phyloP scores from a whole-genome alignment of 2,329 filamentous ascomycete genomes.

The Diaporthe batatas region DNA sequence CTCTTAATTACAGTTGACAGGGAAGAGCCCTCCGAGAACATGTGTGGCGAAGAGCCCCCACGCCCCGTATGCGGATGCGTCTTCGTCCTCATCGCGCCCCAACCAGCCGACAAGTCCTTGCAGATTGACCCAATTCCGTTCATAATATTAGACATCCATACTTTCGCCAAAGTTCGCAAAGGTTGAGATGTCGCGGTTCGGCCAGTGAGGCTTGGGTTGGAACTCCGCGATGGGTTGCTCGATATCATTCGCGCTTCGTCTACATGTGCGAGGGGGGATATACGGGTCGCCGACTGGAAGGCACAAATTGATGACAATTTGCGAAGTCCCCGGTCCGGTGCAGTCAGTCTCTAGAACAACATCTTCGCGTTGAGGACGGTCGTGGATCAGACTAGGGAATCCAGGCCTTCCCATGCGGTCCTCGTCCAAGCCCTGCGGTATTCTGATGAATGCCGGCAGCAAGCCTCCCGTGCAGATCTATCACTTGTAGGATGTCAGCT shows the following conservation, averaged over 20 bases:
- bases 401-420: neutral
- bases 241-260: constrained; percentile 1
- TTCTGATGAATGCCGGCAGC: neutral
- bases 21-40: neutral
- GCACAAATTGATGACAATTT: neutral
- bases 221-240: neutral
- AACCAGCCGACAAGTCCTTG: neutral
- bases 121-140: neutral
- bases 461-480: constrained; percentile 19
- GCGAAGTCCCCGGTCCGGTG: neutral
- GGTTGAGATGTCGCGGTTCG: neutral
- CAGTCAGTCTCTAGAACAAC: neutral
- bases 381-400: neutral
- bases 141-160: neutral
- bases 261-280: neutral
- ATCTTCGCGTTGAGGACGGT: neutral
- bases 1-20: constrained; percentile 4
- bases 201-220: neutral
- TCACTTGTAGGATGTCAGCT: constrained; percentile 25
- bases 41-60: constrained; percentile 20
- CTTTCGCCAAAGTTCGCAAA: neutral
- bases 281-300: constrained; percentile 8
- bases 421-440: neutral
- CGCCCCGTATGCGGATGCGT: neutral
- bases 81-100: constrained; percentile 10